A percentile compares a stretch with the other conserved stretches of the same genome.
phyloP scores from a whole-genome alignment of 1,284 basidiomycete species.

The Vanrija pseudolonga region DNA sequence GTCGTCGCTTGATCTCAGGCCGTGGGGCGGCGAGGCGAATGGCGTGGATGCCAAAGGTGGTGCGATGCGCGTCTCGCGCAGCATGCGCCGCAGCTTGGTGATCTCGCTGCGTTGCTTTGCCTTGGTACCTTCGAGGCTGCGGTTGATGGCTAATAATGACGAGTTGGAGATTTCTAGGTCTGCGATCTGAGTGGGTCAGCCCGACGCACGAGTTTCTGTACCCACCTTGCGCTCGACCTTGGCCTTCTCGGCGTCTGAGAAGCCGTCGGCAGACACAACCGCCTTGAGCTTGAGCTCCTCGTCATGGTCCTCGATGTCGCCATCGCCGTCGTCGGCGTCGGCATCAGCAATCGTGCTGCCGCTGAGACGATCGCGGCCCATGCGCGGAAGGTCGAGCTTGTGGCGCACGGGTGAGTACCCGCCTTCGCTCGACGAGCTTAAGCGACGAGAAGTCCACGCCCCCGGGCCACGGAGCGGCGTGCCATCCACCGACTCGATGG shows the following conservation, averaged over 20 bases:
- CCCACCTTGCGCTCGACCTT: constrained; percentile 42
- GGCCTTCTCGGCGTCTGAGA: constrained; percentile 22
- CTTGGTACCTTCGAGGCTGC: constrained; percentile 41
- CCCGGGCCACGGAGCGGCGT: background rate
- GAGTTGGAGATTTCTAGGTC: constrained; percentile 48
- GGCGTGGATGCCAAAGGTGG: background rate
- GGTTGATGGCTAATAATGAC: constrained; percentile 45
- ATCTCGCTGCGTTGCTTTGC: constrained; percentile 44
- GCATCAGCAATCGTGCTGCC: constrained; percentile 6
- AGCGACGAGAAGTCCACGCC: background rate
- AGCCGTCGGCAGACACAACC: background rate
- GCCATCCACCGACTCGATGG: background rate
- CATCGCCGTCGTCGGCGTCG: constrained; percentile 4
- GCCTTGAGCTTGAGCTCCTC: constrained; percentile 4
- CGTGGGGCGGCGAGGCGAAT: constrained; percentile 4
- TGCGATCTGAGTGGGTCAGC: constrained; percentile 31
- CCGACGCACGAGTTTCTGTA: background rate
- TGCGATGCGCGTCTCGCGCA: constrained; percentile 23
- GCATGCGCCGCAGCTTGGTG: constrained; percentile 33
- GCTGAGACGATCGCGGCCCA: constrained; percentile 8
- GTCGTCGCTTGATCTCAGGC: constrained; percentile 3
- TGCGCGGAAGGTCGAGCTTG: background rate
- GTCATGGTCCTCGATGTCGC: constrained; percentile 2
- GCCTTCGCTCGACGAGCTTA: background rate
- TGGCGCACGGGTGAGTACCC: background rate